Percentiles rank a stretch among this genome's conserved stretches.
Evolutionary conservation across 257 asterid genomes (phyloP).

Genomic region (Thymus quinquecostatus): DNA sequence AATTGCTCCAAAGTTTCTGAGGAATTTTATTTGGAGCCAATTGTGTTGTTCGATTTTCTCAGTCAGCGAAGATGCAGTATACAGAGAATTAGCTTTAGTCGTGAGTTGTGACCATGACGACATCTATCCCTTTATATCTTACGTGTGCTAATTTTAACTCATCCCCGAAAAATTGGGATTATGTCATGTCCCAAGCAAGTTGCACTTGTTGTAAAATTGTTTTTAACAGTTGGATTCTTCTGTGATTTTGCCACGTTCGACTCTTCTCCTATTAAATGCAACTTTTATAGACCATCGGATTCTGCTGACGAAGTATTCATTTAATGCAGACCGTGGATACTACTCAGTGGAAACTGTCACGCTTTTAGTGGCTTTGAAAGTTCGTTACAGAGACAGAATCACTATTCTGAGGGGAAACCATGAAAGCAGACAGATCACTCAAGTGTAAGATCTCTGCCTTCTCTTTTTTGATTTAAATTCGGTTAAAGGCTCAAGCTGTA

Average conservation of each 20-base stretch:
- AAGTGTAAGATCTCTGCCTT: slow-evolving; percentile 75
- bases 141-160: slow-evolving; percentile 6
- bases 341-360: slow-evolving; percentile 98
- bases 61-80: slow-evolving; percentile 5
- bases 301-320: slow-evolving; percentile 32
- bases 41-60: background rate
- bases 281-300: slow-evolving; percentile 17
- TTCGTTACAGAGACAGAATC: slow-evolving; percentile 95
- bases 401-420: slow-evolving; percentile 96
- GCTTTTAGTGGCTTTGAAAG: slow-evolving; percentile 95
- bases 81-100: background rate
- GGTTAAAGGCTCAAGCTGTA: slow-evolving; percentile 20
- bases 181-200: background rate
- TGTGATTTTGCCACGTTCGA: slow-evolving; percentile 7
- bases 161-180: background rate
- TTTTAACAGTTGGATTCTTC: slow-evolving; percentile 20
- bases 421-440: slow-evolving; percentile 99
- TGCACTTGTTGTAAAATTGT: slow-evolving; percentile 15
- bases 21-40: slow-evolving; percentile 13
- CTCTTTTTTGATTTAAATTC: slow-evolving; percentile 26
- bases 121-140: background rate
- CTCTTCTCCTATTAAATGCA: slow-evolving; percentile 11
- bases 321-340: slow-evolving; percentile 94
- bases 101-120: background rate
- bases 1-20: slow-evolving; percentile 10